A percentile compares a stretch with the other conserved stretches of the same genome.
phyloP scores from a whole-genome alignment of 768 basidiomycete genomes.

The Rhizopogon rudus region DNA sequence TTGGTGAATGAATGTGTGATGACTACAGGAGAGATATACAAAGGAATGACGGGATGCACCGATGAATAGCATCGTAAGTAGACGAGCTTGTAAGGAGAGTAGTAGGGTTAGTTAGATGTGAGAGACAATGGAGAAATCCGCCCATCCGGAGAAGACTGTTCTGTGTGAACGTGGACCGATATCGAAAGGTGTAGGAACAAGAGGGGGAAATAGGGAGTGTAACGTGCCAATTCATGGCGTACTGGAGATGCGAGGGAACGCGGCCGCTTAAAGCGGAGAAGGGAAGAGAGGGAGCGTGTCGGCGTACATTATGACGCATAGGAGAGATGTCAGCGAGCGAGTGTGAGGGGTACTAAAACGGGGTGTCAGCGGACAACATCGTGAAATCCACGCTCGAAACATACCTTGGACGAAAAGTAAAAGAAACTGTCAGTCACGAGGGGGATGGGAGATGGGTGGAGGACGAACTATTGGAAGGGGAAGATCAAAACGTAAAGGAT shows the following conservation, averaged over 20 bases:
- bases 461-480: no score
- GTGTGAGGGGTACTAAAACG: no score
- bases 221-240: not conserved
- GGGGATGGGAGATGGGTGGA: no score
- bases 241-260: not conserved
- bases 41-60: not conserved
- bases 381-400: no score
- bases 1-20: not conserved
- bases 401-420: no score
- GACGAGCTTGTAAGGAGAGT: not conserved
- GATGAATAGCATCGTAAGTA: not conserved
- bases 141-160: not conserved
- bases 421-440: no score
- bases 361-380: no score
- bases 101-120: slow-evolving; percentile 3
- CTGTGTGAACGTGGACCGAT: not conserved
- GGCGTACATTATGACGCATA: not conserved
- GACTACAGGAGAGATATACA: not conserved
- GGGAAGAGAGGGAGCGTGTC: not conserved
- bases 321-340: not conserved
- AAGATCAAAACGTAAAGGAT: no score
- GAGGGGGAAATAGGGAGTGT: not conserved
- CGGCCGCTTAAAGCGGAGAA: not conserved
- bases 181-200: not conserved
- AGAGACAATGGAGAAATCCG: slow-evolving; percentile 3